Conservation (phyloP, 169 alveolate species). For the Eimeria nieschulzi region DNA sequence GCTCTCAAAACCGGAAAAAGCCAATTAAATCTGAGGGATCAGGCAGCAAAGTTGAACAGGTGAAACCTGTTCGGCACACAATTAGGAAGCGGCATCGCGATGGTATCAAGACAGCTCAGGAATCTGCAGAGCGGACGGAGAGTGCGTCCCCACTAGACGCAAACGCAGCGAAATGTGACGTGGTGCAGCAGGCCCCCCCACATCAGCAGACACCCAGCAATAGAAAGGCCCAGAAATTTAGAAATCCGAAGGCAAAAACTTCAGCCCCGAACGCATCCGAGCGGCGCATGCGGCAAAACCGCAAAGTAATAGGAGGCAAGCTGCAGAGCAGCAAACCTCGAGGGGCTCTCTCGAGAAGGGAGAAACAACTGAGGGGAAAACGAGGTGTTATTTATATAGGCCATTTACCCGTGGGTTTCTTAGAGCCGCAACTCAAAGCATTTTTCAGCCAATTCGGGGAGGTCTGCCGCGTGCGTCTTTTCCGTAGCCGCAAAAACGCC, state of each 20-base stretch:
- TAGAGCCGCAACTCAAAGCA: conserved; percentile 36
- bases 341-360: neutral
- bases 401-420: conserved; percentile 91
- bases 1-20: no score
- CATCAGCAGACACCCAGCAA: neutral
- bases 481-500: conserved; percentile 43
- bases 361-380: neutral
- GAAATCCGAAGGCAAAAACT: neutral
- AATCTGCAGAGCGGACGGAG: no score
- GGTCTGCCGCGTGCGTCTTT: conserved; percentile 14
- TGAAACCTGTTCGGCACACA: no score
- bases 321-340: neutral
- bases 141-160: no score
- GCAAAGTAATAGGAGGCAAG: neutral
- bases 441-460: conserved; percentile 57
- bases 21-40: no score
- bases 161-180: no score
- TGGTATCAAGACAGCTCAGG: no score
- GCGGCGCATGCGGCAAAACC: neutral
- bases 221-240: neutral
- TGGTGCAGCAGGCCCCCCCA: neutral
- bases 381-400: conserved; percentile 88
- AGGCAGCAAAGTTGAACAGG: no score
- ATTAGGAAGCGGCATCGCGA: no score
- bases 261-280: neutral